Percentiles rank a stretch among this genome's conserved stretches.
phyloP scores from a whole-genome alignment of 192 early-diverging fungal species.

The Backusella mclennaniae region DNA sequence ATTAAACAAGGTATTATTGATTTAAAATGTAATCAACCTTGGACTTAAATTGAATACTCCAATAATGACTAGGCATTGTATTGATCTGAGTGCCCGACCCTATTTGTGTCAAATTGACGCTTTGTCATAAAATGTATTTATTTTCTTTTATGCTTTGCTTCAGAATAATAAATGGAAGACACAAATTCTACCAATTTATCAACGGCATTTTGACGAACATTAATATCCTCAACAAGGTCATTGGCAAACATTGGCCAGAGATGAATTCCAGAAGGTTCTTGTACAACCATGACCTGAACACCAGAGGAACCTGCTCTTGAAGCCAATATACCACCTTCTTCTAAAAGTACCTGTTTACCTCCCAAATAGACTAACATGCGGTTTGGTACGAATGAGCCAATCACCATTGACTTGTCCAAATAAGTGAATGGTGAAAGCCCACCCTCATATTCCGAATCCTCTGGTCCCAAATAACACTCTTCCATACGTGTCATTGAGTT shows the following conservation, averaged over 20 bases:
- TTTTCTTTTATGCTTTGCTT: neutral
- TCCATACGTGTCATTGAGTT: conserved; percentile 15
- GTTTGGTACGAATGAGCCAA: neutral
- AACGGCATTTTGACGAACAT: neutral
- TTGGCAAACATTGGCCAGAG: conserved; percentile 10
- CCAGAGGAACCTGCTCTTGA: neutral
- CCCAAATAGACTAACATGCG: conserved; percentile 15
- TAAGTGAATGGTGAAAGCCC: neutral
- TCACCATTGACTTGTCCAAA: neutral
- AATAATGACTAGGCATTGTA: no score
- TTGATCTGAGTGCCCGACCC: no score
- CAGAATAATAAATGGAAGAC: neutral
- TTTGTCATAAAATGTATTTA: neutral
- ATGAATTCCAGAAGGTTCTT: conserved; percentile 7
- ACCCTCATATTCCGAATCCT: neutral
- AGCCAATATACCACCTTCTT: conserved; percentile 19
- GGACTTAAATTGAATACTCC: neutral
- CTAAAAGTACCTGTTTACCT: conserved; percentile 18
- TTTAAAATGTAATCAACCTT: neutral
- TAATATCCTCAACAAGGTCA: neutral
- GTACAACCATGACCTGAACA: conserved; percentile 9
- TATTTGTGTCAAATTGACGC: neutral
- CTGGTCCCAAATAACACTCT: neutral
- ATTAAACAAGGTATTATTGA: neutral
- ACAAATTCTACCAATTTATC: conserved; percentile 15